phyloP scores from a whole-genome alignment of 2,329 filamentous ascomycete genomes.

The Colletotrichum simmondsii region DNA sequence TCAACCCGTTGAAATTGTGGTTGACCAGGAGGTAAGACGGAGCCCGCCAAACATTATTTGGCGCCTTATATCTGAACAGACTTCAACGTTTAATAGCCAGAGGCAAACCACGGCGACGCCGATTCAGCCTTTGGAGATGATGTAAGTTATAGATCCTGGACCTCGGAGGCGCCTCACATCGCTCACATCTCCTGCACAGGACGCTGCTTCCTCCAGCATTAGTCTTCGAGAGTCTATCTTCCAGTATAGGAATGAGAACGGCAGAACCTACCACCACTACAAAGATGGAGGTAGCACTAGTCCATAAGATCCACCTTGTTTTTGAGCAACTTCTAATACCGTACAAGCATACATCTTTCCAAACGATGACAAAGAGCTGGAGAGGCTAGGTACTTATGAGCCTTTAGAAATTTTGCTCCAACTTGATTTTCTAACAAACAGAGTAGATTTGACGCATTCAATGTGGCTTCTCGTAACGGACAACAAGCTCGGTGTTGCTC shows the following conservation, averaged over 20 bases:
- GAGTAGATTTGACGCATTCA: slow-evolving; percentile 48
- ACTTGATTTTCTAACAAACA: not conserved
- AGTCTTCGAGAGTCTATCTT: slow-evolving; percentile 6
- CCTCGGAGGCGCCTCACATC: too few species aligned
- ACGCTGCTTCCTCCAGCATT: not conserved
- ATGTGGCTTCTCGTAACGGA: slow-evolving; percentile 44
- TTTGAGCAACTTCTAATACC: not conserved
- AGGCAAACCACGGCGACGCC: too few species aligned
- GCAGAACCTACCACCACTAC: not conserved
- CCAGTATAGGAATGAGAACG: slow-evolving; percentile 1
- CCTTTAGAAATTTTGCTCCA: too few species aligned
- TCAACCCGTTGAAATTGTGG: not conserved
- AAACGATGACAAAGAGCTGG: slow-evolving; percentile 19
- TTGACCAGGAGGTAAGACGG: not conserved
- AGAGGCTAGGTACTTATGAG: slow-evolving; percentile 7
- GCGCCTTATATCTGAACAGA: too few species aligned
- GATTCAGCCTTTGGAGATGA: too few species aligned
- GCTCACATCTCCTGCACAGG: not conserved
- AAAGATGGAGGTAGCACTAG: slow-evolving; percentile 31
- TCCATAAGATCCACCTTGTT: too few species aligned
- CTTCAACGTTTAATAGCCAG: too few species aligned
- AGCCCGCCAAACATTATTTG: too few species aligned
- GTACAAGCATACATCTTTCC: slow-evolving; percentile 11
- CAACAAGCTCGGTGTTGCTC: slow-evolving; percentile 42
- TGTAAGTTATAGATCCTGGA: too few species aligned